Percentiles rank a stretch among this genome's conserved stretches.
phyloP scores from a whole-genome alignment of 169 alveolate species.

The Amoebophrya sp. region DNA sequence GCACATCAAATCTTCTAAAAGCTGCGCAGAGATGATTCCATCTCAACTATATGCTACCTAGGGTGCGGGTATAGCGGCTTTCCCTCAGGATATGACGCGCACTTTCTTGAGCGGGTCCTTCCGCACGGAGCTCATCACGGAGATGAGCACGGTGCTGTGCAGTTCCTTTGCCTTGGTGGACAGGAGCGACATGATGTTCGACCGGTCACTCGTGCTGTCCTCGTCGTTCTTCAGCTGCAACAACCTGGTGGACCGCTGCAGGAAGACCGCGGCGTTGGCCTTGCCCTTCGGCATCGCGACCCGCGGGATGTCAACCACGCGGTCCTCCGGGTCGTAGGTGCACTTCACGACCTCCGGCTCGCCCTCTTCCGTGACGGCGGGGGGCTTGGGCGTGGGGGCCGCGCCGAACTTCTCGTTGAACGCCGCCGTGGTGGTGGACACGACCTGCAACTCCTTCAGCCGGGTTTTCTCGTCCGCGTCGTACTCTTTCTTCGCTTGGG shows the following conservation, averaged over 20 bases:
- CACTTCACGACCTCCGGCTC: not conserved
- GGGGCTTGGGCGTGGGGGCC: not conserved
- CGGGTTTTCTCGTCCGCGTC: not conserved
- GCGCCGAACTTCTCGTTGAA: not conserved
- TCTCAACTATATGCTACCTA: too few species aligned
- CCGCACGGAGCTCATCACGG: not conserved
- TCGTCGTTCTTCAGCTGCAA: too few species aligned
- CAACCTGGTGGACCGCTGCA: too few species aligned
- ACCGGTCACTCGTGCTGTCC: not conserved
- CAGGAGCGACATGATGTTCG: not conserved
- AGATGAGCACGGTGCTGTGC: not conserved
- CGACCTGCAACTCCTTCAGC: not conserved
- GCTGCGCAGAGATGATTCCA: too few species aligned
- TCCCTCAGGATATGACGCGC: too few species aligned
- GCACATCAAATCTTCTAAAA: too few species aligned
- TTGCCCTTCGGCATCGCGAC: too few species aligned
- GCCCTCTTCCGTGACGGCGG: not conserved
- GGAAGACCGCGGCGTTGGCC: too few species aligned
- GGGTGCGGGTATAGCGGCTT: too few species aligned
- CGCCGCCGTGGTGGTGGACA: not conserved
- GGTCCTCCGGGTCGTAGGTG: conserved; percentile 24
- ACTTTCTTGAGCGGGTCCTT: conserved; percentile 14
- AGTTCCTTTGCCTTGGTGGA: not conserved
- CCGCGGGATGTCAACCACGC: not conserved
- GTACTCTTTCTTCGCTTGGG: not conserved